These are phyloP conservation scores for Ajuga reptans DNA, from an alignment of 305 asterid genomes.

Conservation along the genomic window DNA sequence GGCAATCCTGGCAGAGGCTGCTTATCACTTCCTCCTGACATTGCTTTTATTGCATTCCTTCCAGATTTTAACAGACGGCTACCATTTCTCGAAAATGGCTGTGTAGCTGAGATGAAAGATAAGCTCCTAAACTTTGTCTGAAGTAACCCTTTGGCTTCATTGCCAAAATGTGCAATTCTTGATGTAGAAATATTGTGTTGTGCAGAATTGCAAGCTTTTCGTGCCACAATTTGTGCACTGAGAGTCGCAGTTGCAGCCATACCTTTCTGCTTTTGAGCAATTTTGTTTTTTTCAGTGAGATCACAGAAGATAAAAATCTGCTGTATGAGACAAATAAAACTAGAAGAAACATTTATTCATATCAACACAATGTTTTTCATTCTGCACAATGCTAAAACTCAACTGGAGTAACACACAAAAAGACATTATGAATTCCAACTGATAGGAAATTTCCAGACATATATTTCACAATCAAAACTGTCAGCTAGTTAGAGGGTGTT, in stretches of 20 bases:
- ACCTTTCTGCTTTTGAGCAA: constrained; percentile 4
- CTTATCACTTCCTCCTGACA: constrained; percentile 44
- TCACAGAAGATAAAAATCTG: too few species aligned
- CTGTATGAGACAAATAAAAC: too few species aligned
- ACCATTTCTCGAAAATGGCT: constrained; percentile 27
- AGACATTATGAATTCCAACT: too few species aligned
- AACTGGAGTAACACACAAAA: too few species aligned
- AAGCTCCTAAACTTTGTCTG: constrained; percentile 40
- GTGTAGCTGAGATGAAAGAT: constrained; percentile 29
- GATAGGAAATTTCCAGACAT: too few species aligned
- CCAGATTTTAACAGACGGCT: constrained; percentile 24
- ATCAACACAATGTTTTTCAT: too few species aligned
- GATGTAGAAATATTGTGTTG: constrained; percentile 30
- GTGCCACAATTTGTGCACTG: constrained; percentile 34
- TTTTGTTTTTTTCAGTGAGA: not conserved
- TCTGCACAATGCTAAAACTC: too few species aligned
- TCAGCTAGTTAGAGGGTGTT: too few species aligned
- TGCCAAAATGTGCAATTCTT: constrained; percentile 35
- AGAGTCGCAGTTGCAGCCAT: constrained; percentile 65
- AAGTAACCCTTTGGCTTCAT: constrained; percentile 32
- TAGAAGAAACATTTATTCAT: too few species aligned
- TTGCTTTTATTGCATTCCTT: constrained; percentile 48
- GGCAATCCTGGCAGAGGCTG: constrained; percentile 69
- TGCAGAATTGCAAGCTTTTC: constrained; percentile 44
- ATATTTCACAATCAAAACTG: too few species aligned